Percentiles rank a stretch among this genome's conserved stretches.
Conservation (phyloP, 73 alveolate genomes). For the Paramecium sexaurelia region DNA sequence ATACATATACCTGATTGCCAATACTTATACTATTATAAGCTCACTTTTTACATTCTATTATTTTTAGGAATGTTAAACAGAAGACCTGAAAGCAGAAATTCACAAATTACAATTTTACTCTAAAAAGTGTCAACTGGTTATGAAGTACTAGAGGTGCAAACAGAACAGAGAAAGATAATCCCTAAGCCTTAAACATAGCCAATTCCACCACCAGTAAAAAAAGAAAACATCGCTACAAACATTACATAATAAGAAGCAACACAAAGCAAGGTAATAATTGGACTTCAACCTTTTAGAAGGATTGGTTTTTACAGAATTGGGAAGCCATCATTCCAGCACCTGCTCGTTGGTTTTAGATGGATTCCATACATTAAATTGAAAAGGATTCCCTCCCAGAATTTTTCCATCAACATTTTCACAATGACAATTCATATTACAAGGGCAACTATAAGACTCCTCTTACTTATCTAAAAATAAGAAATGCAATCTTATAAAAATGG, state of each 20-base stretch:
- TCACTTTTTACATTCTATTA: neutral
- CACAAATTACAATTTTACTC: neutral
- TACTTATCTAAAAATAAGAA: slow-evolving; percentile 74
- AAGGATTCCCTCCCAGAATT: slow-evolving; percentile 79
- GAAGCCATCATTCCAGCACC: slow-evolving; percentile 70
- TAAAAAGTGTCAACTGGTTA: slow-evolving; percentile 15
- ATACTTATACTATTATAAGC: neutral
- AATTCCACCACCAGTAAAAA: neutral
- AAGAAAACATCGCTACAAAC: neutral
- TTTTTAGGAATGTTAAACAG: slow-evolving; percentile 10
- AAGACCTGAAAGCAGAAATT: slow-evolving; percentile 46
- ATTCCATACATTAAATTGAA: slow-evolving; percentile 78
- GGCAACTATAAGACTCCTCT: slow-evolving; percentile 77
- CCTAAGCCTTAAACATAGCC: neutral
- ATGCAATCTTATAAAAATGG: slow-evolving; percentile 40
- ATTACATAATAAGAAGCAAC: neutral
- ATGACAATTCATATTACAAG: slow-evolving; percentile 72
- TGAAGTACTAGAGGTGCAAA: slow-evolving; percentile 8
- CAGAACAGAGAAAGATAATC: neutral
- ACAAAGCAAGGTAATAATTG: slow-evolving; percentile 7
- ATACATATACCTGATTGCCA: neutral
- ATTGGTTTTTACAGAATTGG: slow-evolving; percentile 56
- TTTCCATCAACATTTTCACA: slow-evolving; percentile 74
- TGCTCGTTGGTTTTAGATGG: slow-evolving; percentile 80
- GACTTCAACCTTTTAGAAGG: neutral